phyloP scores from a whole-genome alignment of 1,284 basidiomycete genomes.

The Leccinum pachyderme region DNA sequence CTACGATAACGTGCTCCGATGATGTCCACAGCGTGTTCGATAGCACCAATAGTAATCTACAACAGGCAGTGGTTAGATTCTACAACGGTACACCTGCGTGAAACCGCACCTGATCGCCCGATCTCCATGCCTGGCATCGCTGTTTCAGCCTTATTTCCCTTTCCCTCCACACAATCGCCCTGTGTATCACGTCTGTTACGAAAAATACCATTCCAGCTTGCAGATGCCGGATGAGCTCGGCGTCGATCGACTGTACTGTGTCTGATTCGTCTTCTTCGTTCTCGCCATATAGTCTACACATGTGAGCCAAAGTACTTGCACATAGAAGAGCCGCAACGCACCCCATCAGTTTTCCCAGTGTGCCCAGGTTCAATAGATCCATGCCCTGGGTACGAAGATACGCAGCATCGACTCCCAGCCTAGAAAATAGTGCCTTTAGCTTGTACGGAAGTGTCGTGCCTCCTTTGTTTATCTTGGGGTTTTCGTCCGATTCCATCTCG shows the following conservation, averaged over 20 bases:
- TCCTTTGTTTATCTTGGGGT: conserved; percentile 19
- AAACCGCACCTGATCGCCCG: conserved; percentile 23
- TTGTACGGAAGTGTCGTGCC: conserved; percentile 47
- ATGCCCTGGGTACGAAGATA: conserved; percentile 43
- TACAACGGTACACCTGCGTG: not conserved
- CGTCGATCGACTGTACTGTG: conserved; percentile 16
- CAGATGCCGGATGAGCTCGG: conserved; percentile 35
- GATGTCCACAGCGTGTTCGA: conserved; percentile 45
- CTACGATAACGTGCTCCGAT: conserved; percentile 34
- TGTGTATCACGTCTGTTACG: conserved; percentile 47
- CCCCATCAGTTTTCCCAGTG: conserved; percentile 41
- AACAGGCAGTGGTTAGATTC: conserved; percentile 3
- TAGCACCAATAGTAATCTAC: conserved; percentile 42
- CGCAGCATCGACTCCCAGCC: conserved; percentile 43
- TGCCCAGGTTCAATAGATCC: conserved; percentile 49
- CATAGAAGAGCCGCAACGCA: conserved; percentile 23
- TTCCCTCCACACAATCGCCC: conserved; percentile 51
- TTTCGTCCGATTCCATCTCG: conserved; percentile 16
- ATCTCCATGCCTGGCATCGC: conserved; percentile 55
- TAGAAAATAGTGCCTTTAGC: conserved; percentile 40
- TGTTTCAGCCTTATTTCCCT: conserved; percentile 54
- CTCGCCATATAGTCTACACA: conserved; percentile 16
- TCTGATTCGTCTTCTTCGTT: conserved; percentile 4
- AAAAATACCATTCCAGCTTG: conserved; percentile 48
- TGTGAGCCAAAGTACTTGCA: not conserved